These are phyloP conservation scores for Sarcomyxa edulis DNA, from an alignment of 768 basidiomycete genomes.

Conservation along the genomic window DNA sequence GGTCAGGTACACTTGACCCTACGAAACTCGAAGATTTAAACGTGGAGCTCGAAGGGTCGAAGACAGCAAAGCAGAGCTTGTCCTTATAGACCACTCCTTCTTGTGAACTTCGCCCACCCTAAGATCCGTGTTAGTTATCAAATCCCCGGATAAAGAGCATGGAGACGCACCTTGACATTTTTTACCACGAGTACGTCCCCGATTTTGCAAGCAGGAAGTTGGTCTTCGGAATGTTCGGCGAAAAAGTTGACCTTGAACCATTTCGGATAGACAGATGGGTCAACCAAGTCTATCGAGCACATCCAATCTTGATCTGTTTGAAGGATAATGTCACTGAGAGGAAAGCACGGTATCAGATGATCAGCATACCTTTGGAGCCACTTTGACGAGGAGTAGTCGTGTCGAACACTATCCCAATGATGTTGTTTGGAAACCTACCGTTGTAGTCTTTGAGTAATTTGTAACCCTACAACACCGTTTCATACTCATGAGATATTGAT, in stretches of 20 bases:
- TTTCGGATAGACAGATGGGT: constrained; percentile 34
- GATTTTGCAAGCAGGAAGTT: constrained; percentile 43
- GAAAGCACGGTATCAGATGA: too few species aligned
- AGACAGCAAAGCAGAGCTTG: constrained; percentile 52
- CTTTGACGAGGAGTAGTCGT: constrained; percentile 7
- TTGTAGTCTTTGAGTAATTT: too few species aligned
- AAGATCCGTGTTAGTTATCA: too few species aligned
- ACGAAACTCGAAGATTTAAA: too few species aligned
- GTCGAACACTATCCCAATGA: constrained; percentile 8
- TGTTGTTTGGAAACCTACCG: too few species aligned
- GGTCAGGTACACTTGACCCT: too few species aligned
- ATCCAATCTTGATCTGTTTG: constrained; percentile 34
- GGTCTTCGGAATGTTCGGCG: constrained; percentile 36
- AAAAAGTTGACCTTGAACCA: constrained; percentile 46
- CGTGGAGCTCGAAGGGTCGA: constrained; percentile 32
- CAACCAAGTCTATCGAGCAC: constrained; percentile 41
- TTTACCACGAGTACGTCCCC: constrained; percentile 50
- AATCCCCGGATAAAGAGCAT: too few species aligned
- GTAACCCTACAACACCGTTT: too few species aligned
- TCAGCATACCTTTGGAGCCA: constrained; percentile 16
- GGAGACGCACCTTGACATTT: constrained; percentile 46
- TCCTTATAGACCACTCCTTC: constrained; percentile 36
- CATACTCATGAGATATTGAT: too few species aligned
- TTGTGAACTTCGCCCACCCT: too few species aligned
- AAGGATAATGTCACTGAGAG: not conserved